phyloP scores from a whole-genome alignment of 2,329 filamentous ascomycete species.

The Dothiorella sarmentorum region DNA sequence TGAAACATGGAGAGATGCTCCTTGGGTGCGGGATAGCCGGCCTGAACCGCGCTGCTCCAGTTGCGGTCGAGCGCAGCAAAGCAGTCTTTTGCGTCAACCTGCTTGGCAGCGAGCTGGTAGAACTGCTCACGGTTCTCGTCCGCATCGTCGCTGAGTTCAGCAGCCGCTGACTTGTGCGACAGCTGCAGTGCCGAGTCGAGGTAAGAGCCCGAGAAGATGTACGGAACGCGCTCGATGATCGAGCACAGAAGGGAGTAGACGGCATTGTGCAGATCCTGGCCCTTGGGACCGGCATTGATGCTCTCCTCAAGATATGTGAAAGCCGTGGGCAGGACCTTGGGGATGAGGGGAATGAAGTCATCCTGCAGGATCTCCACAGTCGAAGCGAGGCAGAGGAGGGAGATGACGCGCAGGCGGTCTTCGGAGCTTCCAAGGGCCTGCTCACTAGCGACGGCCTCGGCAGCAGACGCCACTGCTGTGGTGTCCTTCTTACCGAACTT shows the following conservation, averaged over 20 bases:
- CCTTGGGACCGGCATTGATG: slow-evolving; percentile 51
- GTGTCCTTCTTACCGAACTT: slow-evolving; percentile 93
- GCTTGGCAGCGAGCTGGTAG: slow-evolving; percentile 70
- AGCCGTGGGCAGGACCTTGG: slow-evolving; percentile 68
- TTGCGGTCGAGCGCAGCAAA: slow-evolving; percentile 70
- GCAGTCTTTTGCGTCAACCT: slow-evolving; percentile 72
- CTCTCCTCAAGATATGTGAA: slow-evolving; percentile 68
- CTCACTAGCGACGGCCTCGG: slow-evolving; percentile 70
- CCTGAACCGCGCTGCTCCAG: slow-evolving; percentile 62
- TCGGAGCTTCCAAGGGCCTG: slow-evolving; percentile 74
- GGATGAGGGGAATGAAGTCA: slow-evolving; percentile 78
- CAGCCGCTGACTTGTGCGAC: slow-evolving; percentile 68
- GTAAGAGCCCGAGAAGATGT: slow-evolving; percentile 77
- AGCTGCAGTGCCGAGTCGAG: slow-evolving; percentile 68
- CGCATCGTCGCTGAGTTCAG: slow-evolving; percentile 58
- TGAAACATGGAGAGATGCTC: slow-evolving; percentile 70
- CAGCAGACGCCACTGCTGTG: slow-evolving; percentile 70
- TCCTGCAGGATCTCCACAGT: slow-evolving; percentile 85
- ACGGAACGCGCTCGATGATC: slow-evolving; percentile 78
- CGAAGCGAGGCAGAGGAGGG: slow-evolving; percentile 84
- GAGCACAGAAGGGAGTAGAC: slow-evolving; percentile 76
- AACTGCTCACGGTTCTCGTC: slow-evolving; percentile 66
- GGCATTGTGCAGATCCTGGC: slow-evolving; percentile 72
- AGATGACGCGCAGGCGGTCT: slow-evolving; percentile 71
- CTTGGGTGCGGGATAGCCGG: slow-evolving; percentile 60